Evolutionary conservation across 1,139 yeast genomes (phyloP), one percentile per base, ranked within the genome.

Genomic region (Yamadazyma songkhlaensis): DNA sequence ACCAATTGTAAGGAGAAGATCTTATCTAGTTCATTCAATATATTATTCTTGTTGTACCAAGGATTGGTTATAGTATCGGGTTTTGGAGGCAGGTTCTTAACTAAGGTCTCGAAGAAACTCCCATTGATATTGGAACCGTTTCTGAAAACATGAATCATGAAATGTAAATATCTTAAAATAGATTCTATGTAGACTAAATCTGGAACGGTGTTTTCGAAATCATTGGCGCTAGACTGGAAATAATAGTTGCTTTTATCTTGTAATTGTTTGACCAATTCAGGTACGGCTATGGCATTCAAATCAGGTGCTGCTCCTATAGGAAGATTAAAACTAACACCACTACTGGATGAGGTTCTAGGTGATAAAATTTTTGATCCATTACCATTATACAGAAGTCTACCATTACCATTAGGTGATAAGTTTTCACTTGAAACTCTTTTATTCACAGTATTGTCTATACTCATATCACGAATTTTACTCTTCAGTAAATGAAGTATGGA

Each of bases 101-200:
- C 54, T 29, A 53, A 34, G n/a, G 45, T 62, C 59, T 71, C 66
- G 29, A 78, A 55, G 1, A 74, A 67, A 0, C 55, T 57, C 1
- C 60, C 50, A 30, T 71, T 67, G 47, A 81, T 60, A 4, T 74
- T 80, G 9, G 74, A 70, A 4, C 81, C 80, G 5, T 55, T 49
- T 10, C 73, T 55, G 42, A 73, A 72, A 6, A 81, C 61, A 9
- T 71, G 59, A 1, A 83, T 71, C 73, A 85, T 72, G 38, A 86
- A 71, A 42, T 78, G 79, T 23, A 84, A 63, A 35, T 74, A 74
- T 39, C 96, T 69, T 29, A 89, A 51, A 4, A 84, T 66, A 3
- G 84, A 72, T 47, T 88, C 96, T 31, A 86, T 80, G 47, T 81
- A 85, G 0, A 89, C 90, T 3, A 84, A 60, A 45, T 84, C 92